Conservation (phyloP, 129 eudicot genomes). For the Arctium minus region DNA sequence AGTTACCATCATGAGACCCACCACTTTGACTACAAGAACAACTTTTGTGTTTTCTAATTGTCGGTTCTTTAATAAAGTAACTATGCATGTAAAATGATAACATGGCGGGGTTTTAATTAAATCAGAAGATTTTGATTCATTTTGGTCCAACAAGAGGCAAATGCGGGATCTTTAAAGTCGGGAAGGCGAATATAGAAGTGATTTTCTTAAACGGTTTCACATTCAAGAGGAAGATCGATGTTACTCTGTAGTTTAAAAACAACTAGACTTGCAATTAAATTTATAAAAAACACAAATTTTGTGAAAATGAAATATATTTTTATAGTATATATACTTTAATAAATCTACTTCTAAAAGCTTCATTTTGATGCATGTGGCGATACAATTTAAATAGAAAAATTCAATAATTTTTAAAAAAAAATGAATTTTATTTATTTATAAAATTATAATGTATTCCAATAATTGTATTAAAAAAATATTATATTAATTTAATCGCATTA, state of each 20-base stretch:
- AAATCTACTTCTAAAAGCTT: no score
- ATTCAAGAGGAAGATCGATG: not conserved
- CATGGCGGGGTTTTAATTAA: not conserved
- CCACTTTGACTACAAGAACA: not conserved
- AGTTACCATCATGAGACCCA: conserved; percentile 8
- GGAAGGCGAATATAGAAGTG: not conserved
- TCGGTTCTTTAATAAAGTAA: conserved; percentile 15
- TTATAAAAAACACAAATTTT: no score
- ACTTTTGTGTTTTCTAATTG: not conserved
- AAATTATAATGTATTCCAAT: no score
- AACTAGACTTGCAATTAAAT: no score
- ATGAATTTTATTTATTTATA: no score
- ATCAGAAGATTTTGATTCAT: not conserved
- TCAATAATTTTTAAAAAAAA: no score
- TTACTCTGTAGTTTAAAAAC: not conserved
- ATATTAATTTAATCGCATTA: no score
- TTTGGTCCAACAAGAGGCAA: not conserved
- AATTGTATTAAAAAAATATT: no score
- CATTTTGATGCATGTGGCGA: no score
- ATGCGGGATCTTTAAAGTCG: not conserved
- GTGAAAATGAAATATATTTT: no score
- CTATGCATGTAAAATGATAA: not conserved
- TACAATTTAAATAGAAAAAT: no score
- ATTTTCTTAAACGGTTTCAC: not conserved
- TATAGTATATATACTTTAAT: no score